Evolutionary conservation across 2,329 filamentous ascomycete species (phyloP).

Genomic region (Simplicillium aogashimaense): DNA sequence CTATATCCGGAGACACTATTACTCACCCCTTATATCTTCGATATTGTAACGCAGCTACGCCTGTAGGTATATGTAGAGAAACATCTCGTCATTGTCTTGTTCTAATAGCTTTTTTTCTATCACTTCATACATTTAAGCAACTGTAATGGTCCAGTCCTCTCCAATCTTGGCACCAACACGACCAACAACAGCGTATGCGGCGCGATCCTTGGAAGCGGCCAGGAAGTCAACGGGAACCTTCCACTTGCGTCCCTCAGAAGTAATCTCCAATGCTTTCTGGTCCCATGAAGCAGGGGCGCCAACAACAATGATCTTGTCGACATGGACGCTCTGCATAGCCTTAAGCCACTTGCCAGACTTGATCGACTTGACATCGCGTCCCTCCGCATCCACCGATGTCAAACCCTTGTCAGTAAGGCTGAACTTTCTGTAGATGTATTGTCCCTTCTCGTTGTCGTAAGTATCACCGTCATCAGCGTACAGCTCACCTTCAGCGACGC

Average conservation of each 20-base stretch:
- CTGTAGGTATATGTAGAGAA: too few species aligned
- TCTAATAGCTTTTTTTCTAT: conserved; percentile 1
- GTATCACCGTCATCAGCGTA: conserved; percentile 93
- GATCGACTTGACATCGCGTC: conserved; percentile 39
- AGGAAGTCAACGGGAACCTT: conserved; percentile 52
- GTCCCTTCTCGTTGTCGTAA: conserved; percentile 77
- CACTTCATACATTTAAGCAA: conserved; percentile 11
- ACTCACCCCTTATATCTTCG: too few species aligned
- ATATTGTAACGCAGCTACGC: too few species aligned
- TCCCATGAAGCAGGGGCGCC: conserved; percentile 67
- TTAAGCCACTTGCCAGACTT: conserved; percentile 64
- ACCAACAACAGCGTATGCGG: conserved; percentile 42
- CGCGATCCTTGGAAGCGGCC: conserved; percentile 32
- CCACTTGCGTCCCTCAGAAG: conserved; percentile 41
- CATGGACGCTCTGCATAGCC: conserved; percentile 63
- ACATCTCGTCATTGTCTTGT: too few species aligned
- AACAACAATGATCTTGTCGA: conserved; percentile 79
- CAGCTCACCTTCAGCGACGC: conserved; percentile 62
- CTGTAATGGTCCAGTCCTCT: conserved; percentile 40
- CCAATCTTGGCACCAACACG: conserved; percentile 41
- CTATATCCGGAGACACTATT: too few species aligned
- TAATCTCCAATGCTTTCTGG: conserved; percentile 48
- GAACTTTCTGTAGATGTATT: conserved; percentile 82
- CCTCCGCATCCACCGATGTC: conserved; percentile 58
- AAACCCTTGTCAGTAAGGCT: conserved; percentile 51